A percentile compares a stretch with the other conserved stretches of the same genome.
Evolutionary conservation across 345 rosid genomes (phyloP).

Genomic region (Gossypium longicalyx): DNA sequence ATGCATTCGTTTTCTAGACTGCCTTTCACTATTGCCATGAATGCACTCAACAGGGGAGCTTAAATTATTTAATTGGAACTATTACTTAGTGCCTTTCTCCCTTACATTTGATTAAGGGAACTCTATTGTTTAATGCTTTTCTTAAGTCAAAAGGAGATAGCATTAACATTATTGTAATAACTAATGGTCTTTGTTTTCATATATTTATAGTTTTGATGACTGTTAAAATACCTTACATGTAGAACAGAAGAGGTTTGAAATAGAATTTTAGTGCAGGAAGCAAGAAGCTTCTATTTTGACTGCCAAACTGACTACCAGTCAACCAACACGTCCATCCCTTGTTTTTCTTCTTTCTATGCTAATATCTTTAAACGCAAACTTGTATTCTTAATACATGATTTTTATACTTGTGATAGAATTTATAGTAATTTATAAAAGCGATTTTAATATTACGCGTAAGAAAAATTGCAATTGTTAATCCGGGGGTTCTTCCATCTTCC

Average conservation of each 20-base stretch:
- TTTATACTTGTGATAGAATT: too few species aligned
- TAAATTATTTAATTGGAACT: neutral
- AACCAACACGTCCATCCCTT: neutral
- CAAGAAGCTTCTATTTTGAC: conserved; percentile 21
- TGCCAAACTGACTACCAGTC: neutral
- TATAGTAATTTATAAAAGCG: too few species aligned
- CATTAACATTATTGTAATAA: neutral
- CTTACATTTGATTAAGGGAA: conserved; percentile 7
- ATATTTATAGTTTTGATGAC: neutral
- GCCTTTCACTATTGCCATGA: neutral
- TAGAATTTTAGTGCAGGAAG: neutral
- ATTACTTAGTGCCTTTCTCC: neutral
- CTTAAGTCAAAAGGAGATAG: neutral
- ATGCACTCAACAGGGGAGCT: neutral
- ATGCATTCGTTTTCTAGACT: neutral
- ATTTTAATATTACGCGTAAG: too few species aligned
- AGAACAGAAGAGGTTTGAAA: neutral
- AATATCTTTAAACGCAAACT: too few species aligned
- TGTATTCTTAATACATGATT: too few species aligned
- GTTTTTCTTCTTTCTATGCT: too few species aligned
- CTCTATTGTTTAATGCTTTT: neutral
- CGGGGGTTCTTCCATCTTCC: too few species aligned
- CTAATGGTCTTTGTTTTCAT: neutral
- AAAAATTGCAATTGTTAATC: too few species aligned
- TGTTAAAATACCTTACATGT: neutral